These are phyloP conservation scores for Naumovozyma baii DNA, from an alignment of 805 yeast genomes.

Conservation along the genomic window DNA sequence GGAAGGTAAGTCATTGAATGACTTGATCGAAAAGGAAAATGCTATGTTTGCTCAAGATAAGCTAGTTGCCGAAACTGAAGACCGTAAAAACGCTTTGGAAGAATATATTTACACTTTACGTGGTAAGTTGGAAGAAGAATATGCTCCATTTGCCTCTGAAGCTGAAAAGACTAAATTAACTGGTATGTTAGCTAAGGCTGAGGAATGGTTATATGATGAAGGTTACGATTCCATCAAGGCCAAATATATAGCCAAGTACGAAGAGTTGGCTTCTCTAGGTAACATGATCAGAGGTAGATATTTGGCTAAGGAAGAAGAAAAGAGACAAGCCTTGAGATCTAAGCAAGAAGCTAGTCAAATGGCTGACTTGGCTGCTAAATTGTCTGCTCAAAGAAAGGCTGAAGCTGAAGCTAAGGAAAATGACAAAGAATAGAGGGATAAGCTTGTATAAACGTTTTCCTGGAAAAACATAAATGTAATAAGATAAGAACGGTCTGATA, in stretches of 20 bases:
- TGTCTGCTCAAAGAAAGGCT: conserved; percentile 69
- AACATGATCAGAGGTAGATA: conserved; percentile 93
- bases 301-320: conserved; percentile 86
- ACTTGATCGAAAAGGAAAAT: conserved; percentile 68
- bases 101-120: conserved; percentile 96
- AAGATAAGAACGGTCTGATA: not conserved
- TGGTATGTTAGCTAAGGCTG: conserved; percentile 69
- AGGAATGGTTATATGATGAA: conserved; percentile 96
- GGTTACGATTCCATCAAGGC: conserved; percentile 95
- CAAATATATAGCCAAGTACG: conserved; percentile 92
- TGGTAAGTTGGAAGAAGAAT: conserved; percentile 88
- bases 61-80: conserved; percentile 96
- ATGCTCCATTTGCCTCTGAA: conserved; percentile 76
- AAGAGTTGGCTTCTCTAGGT: conserved; percentile 89
- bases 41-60: conserved; percentile 81
- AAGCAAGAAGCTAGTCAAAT: conserved; percentile 80
- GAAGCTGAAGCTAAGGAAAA: conserved; percentile 21
- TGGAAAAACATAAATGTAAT: not conserved
- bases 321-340: conserved; percentile 75
- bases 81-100: conserved; percentile 94
- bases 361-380: conserved; percentile 72
- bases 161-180: conserved; percentile 76
- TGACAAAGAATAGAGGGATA: not conserved
- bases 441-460: no score
- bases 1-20: conserved; percentile 44